Percentiles rank a stretch among this genome's conserved stretches.
These are phyloP conservation scores for Eucalyptus sp. DNA, from an alignment of 345 rosid species.

Conservation along the genomic window DNA sequence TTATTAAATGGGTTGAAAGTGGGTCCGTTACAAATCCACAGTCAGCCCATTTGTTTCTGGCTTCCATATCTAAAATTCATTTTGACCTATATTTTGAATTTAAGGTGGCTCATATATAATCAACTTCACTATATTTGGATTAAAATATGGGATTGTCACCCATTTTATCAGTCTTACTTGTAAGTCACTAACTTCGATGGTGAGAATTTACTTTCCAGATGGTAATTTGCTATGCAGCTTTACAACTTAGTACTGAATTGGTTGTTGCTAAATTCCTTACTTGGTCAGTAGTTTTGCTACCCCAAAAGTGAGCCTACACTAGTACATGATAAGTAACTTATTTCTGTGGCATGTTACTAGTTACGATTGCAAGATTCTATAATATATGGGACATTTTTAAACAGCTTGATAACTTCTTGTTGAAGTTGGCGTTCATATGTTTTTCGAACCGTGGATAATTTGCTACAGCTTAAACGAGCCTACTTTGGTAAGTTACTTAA, in stretches of 20 bases:
- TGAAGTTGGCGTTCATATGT: not conserved
- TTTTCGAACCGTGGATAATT: not conserved
- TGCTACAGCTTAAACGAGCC: not conserved
- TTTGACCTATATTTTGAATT: too few relatives aligned
- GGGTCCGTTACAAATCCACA: too few relatives aligned
- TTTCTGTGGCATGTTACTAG: not conserved
- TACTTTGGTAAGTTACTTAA: not conserved
- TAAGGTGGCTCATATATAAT: too few relatives aligned
- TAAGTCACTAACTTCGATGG: not conserved
- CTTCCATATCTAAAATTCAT: too few relatives aligned
- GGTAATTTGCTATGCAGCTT: not conserved
- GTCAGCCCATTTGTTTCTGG: too few relatives aligned
- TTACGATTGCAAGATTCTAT: not conserved
- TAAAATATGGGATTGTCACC: too few relatives aligned
- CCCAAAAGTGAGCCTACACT: not conserved
- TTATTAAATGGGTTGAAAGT: too few relatives aligned
- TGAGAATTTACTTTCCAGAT: not conserved
- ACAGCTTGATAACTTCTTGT: not conserved
- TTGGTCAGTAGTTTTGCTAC: not conserved
- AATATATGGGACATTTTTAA: not conserved
- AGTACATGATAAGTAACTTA: not conserved
- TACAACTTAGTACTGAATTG: not conserved
- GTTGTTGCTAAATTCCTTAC: not conserved
- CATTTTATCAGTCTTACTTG: not conserved
- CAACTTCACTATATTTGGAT: too few relatives aligned